These are phyloP conservation scores for Ceriops decandra DNA, from an alignment of 345 rosid species.

Conservation along the genomic window DNA sequence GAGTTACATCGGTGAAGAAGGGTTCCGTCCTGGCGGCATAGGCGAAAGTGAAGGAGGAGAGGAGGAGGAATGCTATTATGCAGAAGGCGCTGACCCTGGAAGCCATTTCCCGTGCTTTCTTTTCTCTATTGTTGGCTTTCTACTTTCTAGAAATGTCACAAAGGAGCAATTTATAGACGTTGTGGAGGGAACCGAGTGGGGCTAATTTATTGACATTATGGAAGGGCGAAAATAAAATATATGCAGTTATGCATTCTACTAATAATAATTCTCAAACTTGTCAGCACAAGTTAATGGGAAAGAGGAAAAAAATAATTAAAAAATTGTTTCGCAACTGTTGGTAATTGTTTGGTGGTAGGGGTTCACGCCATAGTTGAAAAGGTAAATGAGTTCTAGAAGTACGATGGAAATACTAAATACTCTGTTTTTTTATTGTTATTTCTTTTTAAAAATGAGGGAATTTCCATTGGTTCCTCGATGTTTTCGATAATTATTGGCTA, in stretches of 20 bases:
- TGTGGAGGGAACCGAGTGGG: neutral
- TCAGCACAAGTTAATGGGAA: neutral
- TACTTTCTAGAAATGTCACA: constrained; percentile 1
- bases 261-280: too few relatives aligned
- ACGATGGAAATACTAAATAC: neutral
- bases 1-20: neutral
- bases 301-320: neutral
- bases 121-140: neutral
- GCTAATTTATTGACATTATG: constrained; percentile 10
- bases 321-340: neutral
- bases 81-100: constrained; percentile 20
- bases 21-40: constrained; percentile 24
- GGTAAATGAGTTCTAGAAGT: constrained; percentile 17
- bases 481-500: too few relatives aligned
- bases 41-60: constrained; percentile 16
- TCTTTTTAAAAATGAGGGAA: too few relatives aligned
- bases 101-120: constrained; percentile 14
- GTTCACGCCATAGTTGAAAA: constrained; percentile 2
- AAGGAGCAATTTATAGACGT: neutral
- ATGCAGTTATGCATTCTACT: too few relatives aligned
- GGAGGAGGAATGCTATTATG: constrained; percentile 17
- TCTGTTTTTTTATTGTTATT: neutral
- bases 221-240: neutral
- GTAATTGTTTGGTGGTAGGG: neutral
- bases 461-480: too few relatives aligned